A percentile compares a stretch with the other conserved stretches of the same genome.
Conservation (phyloP, 2,329 filamentous ascomycete species). For the Monilinia aucupariae region DNA sequence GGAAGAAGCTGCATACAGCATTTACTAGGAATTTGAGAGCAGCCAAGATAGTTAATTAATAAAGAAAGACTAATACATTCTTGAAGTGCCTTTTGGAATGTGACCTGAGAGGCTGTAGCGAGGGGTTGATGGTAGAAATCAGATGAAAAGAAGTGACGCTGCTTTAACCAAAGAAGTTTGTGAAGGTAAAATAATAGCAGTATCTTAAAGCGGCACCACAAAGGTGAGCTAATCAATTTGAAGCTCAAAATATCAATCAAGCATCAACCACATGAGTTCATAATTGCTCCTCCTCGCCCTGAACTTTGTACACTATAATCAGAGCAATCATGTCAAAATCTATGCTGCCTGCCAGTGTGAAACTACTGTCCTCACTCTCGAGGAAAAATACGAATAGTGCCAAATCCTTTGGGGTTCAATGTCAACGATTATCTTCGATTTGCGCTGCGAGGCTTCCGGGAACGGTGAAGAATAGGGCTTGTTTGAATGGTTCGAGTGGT, state of each 20-base stretch:
- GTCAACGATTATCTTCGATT: slow-evolving; percentile 18
- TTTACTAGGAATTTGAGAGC: not conserved
- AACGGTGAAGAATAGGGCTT: not conserved
- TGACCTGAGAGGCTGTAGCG: slow-evolving; percentile 5
- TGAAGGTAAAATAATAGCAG: too few relatives aligned
- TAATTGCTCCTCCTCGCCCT: not conserved
- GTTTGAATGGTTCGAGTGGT: not conserved
- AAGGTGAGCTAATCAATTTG: not conserved
- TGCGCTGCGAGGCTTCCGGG: slow-evolving; percentile 3
- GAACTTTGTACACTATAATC: not conserved
- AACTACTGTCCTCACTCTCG: not conserved
- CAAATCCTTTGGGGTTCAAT: slow-evolving; percentile 14
- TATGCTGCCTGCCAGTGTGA: not conserved
- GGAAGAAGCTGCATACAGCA: slow-evolving; percentile 7
- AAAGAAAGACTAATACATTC: not conserved
- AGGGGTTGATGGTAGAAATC: slow-evolving; percentile 5
- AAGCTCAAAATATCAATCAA: slow-evolving; percentile 5
- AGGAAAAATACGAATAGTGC: not conserved
- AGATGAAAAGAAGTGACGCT: not conserved
- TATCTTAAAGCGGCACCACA: not conserved
- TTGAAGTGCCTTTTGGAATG: not conserved
- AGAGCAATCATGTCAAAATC: slow-evolving; percentile 4
- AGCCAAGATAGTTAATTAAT: slow-evolving; percentile 12
- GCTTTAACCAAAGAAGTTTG: not conserved
- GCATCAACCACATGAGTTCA: not conserved